These are phyloP conservation scores for Lachancea thermotolerans DNA, from an alignment of 805 yeast genomes.

Conservation along the genomic window DNA sequence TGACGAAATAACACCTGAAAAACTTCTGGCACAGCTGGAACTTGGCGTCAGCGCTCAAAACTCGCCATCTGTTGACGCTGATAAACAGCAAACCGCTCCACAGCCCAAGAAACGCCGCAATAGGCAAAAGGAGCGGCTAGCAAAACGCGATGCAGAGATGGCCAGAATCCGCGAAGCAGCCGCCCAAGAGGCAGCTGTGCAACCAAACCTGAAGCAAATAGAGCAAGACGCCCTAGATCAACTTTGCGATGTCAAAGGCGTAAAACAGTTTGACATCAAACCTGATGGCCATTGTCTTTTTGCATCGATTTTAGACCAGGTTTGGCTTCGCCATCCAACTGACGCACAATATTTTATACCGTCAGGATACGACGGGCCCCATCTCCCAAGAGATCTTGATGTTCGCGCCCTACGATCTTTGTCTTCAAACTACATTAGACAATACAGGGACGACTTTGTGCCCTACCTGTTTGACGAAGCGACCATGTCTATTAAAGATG, in stretches of 20 bases:
- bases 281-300: conserved; percentile 96
- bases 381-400: conserved; percentile 8
- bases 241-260: conserved; percentile 41
- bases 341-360: conserved; percentile 10
- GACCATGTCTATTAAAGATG: conserved; percentile 55
- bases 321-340: conserved; percentile 43
- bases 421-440: conserved; percentile 62
- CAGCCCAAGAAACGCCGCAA: conserved; percentile 46
- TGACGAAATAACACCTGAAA: conserved; percentile 58
- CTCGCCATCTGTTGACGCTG: conserved; percentile 9
- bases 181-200: conserved; percentile 53
- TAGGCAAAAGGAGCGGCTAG: conserved; percentile 78
- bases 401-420: conserved; percentile 47
- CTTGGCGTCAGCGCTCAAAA: conserved; percentile 29
- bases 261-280: conserved; percentile 59
- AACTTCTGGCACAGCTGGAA: conserved; percentile 53
- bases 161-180: conserved; percentile 63
- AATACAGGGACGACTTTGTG: conserved; percentile 59
- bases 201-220: conserved; percentile 61
- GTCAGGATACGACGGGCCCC: not conserved
- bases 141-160: conserved; percentile 65
- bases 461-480: conserved; percentile 82
- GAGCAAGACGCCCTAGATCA: conserved; percentile 62
- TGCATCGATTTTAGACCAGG: conserved; percentile 78
- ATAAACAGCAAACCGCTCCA: conserved; percentile 8